Conservation (phyloP, 176 grass and related monocot species). For the Eleusine indica region DNA sequence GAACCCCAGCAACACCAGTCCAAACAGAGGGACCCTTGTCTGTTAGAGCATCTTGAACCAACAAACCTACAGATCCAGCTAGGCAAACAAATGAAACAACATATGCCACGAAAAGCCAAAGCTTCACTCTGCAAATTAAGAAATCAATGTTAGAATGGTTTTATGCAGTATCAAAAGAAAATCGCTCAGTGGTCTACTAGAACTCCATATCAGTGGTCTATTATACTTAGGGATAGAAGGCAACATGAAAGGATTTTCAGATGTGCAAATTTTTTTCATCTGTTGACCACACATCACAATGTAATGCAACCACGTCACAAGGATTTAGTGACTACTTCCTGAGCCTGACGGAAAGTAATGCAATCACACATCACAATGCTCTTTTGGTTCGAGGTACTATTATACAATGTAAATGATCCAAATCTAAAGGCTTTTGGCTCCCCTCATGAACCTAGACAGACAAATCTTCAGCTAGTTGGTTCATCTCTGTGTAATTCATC, state of each 20-base stretch:
- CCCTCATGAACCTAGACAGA: background rate
- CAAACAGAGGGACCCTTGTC: conserved; percentile 76
- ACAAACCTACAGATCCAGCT: conserved; percentile 78
- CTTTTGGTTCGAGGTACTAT: background rate
- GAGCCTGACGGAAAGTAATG: background rate
- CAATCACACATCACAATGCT: background rate
- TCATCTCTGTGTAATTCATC: background rate
- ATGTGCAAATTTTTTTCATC: background rate
- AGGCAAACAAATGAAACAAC: conserved; percentile 92
- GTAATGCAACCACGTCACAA: background rate
- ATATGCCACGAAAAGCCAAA: conserved; percentile 95
- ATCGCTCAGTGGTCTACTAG: background rate
- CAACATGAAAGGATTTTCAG: background rate
- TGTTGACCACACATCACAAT: background rate
- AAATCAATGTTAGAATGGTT: conserved; percentile 10
- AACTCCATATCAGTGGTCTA: background rate
- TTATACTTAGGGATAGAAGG: background rate
- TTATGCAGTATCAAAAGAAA: background rate
- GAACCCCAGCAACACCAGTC: conserved; percentile 85
- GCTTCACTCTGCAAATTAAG: conserved; percentile 70
- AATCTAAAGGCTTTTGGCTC: background rate
- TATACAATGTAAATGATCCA: background rate
- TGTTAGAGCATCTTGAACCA: conserved; percentile 81
- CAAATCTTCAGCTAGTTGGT: background rate
- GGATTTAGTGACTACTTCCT: background rate